phyloP scores from a whole-genome alignment of 2,329 filamentous ascomycete genomes.

The Coniochaeta hoffmannii region DNA sequence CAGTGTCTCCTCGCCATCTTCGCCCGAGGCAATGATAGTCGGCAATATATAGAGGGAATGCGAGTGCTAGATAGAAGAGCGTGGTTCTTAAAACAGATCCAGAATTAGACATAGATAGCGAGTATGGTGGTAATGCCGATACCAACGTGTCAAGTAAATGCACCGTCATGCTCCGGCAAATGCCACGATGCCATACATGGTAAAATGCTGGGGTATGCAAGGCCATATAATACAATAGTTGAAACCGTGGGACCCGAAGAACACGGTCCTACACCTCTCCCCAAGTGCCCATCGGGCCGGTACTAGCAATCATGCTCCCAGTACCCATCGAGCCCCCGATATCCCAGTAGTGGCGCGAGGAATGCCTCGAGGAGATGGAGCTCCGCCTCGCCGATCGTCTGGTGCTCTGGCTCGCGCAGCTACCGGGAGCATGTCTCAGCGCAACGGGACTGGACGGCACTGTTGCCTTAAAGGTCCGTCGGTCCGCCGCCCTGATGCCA shows the following conservation, averaged over 20 bases:
- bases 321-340: constrained; percentile 75
- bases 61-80: no score
- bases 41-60: no score
- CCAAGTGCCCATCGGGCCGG: constrained; percentile 60
- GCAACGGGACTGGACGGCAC: constrained; percentile 40
- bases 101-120: no score
- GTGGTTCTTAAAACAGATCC: no score
- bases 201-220: neutral
- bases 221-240: neutral
- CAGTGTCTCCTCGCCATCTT: no score
- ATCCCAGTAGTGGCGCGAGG: constrained; percentile 87
- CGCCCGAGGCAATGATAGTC: no score
- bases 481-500: constrained; percentile 39
- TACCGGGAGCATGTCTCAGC: constrained; percentile 45
- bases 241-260: neutral
- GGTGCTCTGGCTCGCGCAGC: constrained; percentile 83
- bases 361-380: constrained; percentile 68
- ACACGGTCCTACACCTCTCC: constrained; percentile 53
- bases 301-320: constrained; percentile 60
- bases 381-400: constrained; percentile 62
- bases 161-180: no score
- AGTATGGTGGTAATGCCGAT: no score
- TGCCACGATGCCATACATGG: neutral
- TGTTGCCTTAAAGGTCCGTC: constrained; percentile 49
- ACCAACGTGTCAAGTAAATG: no score